Base-by-base conservation (phyloP, 2,329 filamentous ascomycete genomes). In the Neonectria neomacrospora region DNA sequence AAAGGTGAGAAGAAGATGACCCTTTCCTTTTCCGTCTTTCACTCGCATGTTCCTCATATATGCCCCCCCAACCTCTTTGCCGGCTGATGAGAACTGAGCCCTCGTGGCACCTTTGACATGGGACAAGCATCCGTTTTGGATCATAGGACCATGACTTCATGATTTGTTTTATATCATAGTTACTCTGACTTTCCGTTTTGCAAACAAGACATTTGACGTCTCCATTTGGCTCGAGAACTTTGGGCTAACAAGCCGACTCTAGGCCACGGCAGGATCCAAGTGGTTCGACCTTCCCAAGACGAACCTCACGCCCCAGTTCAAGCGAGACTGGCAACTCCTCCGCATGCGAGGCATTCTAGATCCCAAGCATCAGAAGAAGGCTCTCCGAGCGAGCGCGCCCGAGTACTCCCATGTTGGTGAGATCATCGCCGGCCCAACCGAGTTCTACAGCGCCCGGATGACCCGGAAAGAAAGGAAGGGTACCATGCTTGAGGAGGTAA, bases 221-320 rank as follows among this genome's bases (percentile, higher is more conserved):
- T n/a, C 22, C 23, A 42, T 8, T 26, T 37, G 11, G 12, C 4
- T 57, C 14, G 5, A 16, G 32, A 30, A 22, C 18, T 9, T 18
- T 16, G 8, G 30, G 60, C 69, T 70, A 65, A 70, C 54, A 65
- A 69, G 52, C 6, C 55, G 39, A 47, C 48, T 12, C 53, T 51
- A 80, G 78, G 74, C 83, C 61, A 91, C 90, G 65, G 91, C 94
- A 54, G 96, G 95, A 47, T 80, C 89, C 16, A 84, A 91, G 61
- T 98, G 95, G 95, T 98, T 91, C 81, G 87, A 96, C 72, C 84
- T 99, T 57, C 94, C 94, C 6, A 90, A 90, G 73, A 97, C 95
- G 26, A 85, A 92, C 54, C 80, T 97, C 54, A 97, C 94, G 0
- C 88, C 93, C 9, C 90, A 96, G 74, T 83, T 97, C 65, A 97